A percentile compares a stretch with the other conserved stretches of the same genome.
Evolutionary conservation across 2,329 filamentous ascomycete genomes (phyloP).

Genomic region (Aspergillus terreus): DNA sequence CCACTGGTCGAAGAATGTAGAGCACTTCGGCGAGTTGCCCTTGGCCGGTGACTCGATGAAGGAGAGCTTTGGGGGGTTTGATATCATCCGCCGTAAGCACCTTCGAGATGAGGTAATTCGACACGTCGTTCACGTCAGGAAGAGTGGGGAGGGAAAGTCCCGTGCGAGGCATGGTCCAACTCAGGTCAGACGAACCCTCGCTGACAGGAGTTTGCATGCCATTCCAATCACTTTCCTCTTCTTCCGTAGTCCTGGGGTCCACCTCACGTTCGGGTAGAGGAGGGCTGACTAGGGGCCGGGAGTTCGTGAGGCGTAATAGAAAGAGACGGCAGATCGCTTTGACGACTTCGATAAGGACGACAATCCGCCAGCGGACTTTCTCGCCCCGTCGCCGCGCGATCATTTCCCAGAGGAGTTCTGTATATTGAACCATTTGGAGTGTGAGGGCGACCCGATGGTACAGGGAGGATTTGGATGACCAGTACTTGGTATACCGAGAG

Average conservation of each 20-base stretch:
- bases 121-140: slow-evolving; percentile 77
- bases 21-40: slow-evolving; percentile 85
- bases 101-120: slow-evolving; percentile 79
- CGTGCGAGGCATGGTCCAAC: slow-evolving; percentile 93
- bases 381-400: slow-evolving; percentile 80
- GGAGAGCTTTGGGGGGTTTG: slow-evolving; percentile 79
- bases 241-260: slow-evolving; percentile 59
- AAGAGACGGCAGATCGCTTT: slow-evolving; percentile 83
- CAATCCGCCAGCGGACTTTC: slow-evolving; percentile 76
- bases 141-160: slow-evolving; percentile 79
- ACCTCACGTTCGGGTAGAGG: slow-evolving; percentile 81
- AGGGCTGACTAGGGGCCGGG: slow-evolving; percentile 76
- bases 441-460: slow-evolving; percentile 80
- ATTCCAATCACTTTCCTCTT: slow-evolving; percentile 44
- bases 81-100: slow-evolving; percentile 95
- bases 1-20: slow-evolving; percentile 82
- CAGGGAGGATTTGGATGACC: slow-evolving; percentile 58
- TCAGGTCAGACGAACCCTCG: slow-evolving; percentile 44
- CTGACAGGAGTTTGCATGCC: slow-evolving; percentile 44
- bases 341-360: slow-evolving; percentile 77
- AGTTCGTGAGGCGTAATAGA: slow-evolving; percentile 76
- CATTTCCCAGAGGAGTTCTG: slow-evolving; percentile 97
- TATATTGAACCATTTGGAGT: slow-evolving; percentile 89
- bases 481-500: slow-evolving; percentile 62
- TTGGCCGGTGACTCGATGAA: slow-evolving; percentile 69